Conservation (phyloP, 495 filamentous ascomycete species). For the Hypoxylon subgilvum region DNA sequence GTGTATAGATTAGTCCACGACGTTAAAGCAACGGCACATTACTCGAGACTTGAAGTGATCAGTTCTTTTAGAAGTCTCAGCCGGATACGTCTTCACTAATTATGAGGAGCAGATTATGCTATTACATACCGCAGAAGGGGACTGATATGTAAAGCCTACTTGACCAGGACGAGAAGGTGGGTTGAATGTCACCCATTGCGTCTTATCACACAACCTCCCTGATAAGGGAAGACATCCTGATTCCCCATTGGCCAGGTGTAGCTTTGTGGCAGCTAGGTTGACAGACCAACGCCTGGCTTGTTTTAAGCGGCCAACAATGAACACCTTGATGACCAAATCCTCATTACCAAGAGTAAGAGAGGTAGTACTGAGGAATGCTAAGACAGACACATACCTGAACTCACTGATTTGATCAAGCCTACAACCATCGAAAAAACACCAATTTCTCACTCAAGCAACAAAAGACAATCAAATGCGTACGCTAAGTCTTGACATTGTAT, state of each 20-base stretch:
- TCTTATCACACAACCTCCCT: slow-evolving; percentile 17
- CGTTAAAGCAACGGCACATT: too few species aligned
- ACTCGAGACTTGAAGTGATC: too few species aligned
- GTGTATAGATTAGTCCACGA: background rate
- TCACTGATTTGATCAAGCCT: too few species aligned
- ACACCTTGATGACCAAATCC: background rate
- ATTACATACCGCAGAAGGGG: background rate
- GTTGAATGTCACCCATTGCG: slow-evolving; percentile 11
- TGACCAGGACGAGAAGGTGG: slow-evolving; percentile 30
- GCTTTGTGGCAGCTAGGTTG: background rate
- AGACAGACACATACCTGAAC: too few species aligned
- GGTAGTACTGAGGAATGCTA: too few species aligned
- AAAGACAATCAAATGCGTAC: slow-evolving; percentile 2
- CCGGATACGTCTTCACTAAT: background rate
- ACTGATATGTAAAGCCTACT: slow-evolving; percentile 1
- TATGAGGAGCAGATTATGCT: background rate
- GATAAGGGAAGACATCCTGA: slow-evolving; percentile 10
- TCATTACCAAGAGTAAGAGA: background rate
- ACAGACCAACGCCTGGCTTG: background rate
- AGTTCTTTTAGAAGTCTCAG: too few species aligned
- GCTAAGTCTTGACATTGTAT: slow-evolving; percentile 39
- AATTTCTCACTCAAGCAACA: background rate
- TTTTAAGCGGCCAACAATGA: background rate
- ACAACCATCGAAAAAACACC: background rate
- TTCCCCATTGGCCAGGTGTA: slow-evolving; percentile 11